Evolutionary conservation across 2,329 filamentous ascomycete species (phyloP).

Genomic region (Thermoascus crustaceus): DNA sequence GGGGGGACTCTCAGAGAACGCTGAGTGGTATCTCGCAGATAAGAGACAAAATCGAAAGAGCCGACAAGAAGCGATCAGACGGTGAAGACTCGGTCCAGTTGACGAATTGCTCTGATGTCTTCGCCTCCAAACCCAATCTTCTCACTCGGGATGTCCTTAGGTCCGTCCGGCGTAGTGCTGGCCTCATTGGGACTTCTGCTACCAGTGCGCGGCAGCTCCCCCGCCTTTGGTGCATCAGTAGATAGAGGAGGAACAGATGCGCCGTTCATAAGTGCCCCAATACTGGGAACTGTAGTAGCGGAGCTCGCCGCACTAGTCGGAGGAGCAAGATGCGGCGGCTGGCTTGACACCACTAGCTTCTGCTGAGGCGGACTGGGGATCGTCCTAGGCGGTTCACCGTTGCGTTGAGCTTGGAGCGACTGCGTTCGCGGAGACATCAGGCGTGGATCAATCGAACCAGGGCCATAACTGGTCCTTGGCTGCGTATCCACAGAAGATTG

Average conservation of each 20-base stretch:
- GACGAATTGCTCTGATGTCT: slow-evolving; percentile 57
- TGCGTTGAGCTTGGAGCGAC: slow-evolving; percentile 14
- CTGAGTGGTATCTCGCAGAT: neutral
- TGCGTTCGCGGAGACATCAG: slow-evolving; percentile 28
- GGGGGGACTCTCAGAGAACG: neutral
- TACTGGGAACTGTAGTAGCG: slow-evolving; percentile 45
- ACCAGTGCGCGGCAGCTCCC: slow-evolving; percentile 1
- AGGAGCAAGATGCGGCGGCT: slow-evolving; percentile 11
- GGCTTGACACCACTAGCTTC: slow-evolving; percentile 15
- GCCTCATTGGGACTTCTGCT: slow-evolving; percentile 6
- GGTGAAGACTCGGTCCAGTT: slow-evolving; percentile 51
- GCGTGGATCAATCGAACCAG: slow-evolving; percentile 22
- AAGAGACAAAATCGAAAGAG: neutral
- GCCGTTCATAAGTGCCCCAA: slow-evolving; percentile 40
- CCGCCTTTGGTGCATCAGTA: slow-evolving; percentile 9
- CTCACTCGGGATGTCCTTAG: slow-evolving; percentile 49
- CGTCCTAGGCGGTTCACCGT: slow-evolving; percentile 12
- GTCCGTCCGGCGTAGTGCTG: slow-evolving; percentile 26
- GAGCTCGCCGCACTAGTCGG: slow-evolving; percentile 15
- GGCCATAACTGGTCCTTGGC: slow-evolving; percentile 19
- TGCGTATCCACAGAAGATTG: slow-evolving; percentile 18
- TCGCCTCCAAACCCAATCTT: slow-evolving; percentile 52
- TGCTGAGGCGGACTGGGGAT: slow-evolving; percentile 20
- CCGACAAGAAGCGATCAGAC: slow-evolving; percentile 16
- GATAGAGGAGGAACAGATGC: slow-evolving; percentile 17